These are phyloP conservation scores for Volvox reticuliferus DNA, from an alignment of 139 green algal species.

Conservation along the genomic window DNA sequence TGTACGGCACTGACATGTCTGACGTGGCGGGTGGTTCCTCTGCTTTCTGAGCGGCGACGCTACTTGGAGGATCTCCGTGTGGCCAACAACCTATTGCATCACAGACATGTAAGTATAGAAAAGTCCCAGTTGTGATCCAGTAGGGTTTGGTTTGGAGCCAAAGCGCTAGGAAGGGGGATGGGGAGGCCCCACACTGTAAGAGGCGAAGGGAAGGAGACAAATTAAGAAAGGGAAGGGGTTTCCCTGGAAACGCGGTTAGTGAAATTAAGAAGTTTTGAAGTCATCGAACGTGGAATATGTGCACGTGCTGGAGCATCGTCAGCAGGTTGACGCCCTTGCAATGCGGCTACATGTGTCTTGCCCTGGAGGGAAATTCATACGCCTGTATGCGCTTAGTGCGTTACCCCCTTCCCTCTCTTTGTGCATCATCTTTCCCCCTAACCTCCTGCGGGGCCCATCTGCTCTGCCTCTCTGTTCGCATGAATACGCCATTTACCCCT, in stretches of 20 bases:
- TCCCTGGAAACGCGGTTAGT: too few relatives aligned
- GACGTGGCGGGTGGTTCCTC: constrained; percentile 31
- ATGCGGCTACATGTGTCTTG: too few relatives aligned
- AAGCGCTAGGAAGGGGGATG: neutral
- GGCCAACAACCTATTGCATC: constrained; percentile 2
- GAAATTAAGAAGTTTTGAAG: neutral
- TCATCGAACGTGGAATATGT: too few relatives aligned
- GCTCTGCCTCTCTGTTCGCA: neutral
- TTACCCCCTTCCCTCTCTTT: neutral
- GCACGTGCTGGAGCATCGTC: too few relatives aligned
- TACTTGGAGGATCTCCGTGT: neutral
- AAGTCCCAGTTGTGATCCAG: too few relatives aligned
- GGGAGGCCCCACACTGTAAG: neutral
- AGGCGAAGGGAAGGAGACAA: neutral
- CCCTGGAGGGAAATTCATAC: neutral
- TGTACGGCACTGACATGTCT: constrained; percentile 13
- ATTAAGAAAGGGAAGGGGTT: neutral
- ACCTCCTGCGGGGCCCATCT: neutral
- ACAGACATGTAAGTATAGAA: neutral
- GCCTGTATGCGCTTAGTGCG: neutral
- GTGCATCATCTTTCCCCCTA: neutral
- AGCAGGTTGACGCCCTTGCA: too few relatives aligned
- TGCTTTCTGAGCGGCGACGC: constrained; percentile 10
- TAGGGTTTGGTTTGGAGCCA: too few relatives aligned
- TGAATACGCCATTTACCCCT: neutral